A percentile compares a stretch with the other conserved stretches of the same genome.
phyloP scores from a whole-genome alignment of 1,139 yeast genomes.

The Suhomyces yuchorum region DNA sequence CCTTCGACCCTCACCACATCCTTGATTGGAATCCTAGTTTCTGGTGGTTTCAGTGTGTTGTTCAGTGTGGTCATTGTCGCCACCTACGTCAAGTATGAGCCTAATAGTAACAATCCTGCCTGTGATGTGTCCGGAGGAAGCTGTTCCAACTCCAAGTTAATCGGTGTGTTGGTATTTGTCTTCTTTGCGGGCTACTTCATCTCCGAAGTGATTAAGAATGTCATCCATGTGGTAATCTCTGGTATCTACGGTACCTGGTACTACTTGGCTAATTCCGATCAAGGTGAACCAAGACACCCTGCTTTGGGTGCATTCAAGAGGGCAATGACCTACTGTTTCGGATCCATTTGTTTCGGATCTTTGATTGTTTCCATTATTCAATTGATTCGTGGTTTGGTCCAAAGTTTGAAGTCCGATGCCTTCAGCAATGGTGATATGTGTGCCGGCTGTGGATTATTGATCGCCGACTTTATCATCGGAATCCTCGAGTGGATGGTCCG shows the following conservation, averaged over 20 bases:
- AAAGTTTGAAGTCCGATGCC: conserved; percentile 53
- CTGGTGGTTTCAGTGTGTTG: conserved; percentile 65
- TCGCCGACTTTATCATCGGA: conserved; percentile 62
- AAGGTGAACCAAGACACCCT: conserved; percentile 80
- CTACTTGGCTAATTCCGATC: conserved; percentile 72
- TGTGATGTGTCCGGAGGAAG: conserved; percentile 58
- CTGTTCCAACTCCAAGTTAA: conserved; percentile 66
- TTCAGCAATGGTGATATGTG: conserved; percentile 56
- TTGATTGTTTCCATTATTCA: conserved; percentile 78
- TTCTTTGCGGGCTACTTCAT: conserved; percentile 87
- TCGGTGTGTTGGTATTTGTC: conserved; percentile 68
- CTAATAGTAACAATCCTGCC: conserved; percentile 37
- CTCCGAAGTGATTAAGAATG: conserved; percentile 79
- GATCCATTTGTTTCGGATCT: conserved; percentile 89
- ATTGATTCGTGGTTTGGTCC: conserved; percentile 53
- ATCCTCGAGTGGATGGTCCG: conserved; percentile 77
- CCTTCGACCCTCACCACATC: conserved; percentile 72
- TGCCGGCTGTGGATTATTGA: conserved; percentile 56
- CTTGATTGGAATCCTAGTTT: conserved; percentile 61
- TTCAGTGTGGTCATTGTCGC: conserved; percentile 72
- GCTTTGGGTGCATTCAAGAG: conserved; percentile 81
- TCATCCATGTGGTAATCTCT: conserved; percentile 81
- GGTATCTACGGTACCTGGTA: conserved; percentile 95
- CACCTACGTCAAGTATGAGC: conserved; percentile 70
- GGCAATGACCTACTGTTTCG: conserved; percentile 84